Percentiles rank a stretch among this genome's conserved stretches.
Evolutionary conservation across 208 protist species (phyloP).

Genomic region (Borovskyia barvae): DNA sequence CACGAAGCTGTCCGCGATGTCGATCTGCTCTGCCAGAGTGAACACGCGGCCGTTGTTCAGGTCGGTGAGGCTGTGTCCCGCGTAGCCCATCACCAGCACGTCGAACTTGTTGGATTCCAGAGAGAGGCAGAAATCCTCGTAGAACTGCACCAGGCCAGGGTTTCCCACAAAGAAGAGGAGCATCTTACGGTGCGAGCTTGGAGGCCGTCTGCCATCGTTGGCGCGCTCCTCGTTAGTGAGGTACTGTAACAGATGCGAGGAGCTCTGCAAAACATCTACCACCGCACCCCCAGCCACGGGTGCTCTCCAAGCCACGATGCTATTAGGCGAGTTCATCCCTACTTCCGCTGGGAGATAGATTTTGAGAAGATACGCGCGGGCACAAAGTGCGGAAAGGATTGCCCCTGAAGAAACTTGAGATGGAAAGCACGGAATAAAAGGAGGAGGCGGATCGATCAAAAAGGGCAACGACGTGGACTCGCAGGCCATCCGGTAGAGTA

Average conservation of each 20-base stretch:
- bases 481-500: background rate
- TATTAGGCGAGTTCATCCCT: conserved; percentile 5
- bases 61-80: conserved; percentile 63
- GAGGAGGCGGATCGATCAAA: background rate
- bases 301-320: conserved; percentile 37
- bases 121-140: conserved; percentile 40
- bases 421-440: conserved; percentile 5
- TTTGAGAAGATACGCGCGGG: too few species aligned
- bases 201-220: conserved; percentile 8
- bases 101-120: conserved; percentile 36
- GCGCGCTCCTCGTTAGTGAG: conserved; percentile 14
- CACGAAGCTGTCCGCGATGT: conserved; percentile 54
- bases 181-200: conserved; percentile 10
- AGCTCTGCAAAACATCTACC: conserved; percentile 69
- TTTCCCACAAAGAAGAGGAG: conserved; percentile 79
- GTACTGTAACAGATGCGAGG: conserved; percentile 39
- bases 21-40: conserved; percentile 65
- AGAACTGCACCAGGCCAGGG: conserved; percentile 70
- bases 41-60: conserved; percentile 64
- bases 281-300: conserved; percentile 21
- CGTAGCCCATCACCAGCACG: conserved; percentile 75
- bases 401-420: conserved; percentile 1
- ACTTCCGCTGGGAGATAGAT: too few species aligned
- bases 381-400: too few species aligned
- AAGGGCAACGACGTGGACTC: background rate